Evolutionary conservation across 2,329 filamentous ascomycete species (phyloP).

Genomic region (Penicillium sp.): DNA sequence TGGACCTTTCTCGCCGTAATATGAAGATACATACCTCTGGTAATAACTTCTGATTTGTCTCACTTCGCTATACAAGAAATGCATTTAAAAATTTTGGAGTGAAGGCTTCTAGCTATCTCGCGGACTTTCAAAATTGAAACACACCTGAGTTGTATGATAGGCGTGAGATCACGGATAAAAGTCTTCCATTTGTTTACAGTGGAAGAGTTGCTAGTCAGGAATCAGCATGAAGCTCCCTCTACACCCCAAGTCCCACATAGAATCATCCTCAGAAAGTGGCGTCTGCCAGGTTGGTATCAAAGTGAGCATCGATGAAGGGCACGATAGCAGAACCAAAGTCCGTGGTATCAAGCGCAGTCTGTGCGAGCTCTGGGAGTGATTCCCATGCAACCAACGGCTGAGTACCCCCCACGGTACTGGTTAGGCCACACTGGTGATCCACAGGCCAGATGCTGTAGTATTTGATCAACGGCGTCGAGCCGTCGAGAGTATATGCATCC

Average conservation of each 20-base stretch:
- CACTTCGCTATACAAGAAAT: too few species aligned
- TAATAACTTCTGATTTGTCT: too few species aligned
- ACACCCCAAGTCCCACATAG: neutral
- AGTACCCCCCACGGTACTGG: constrained; percentile 40
- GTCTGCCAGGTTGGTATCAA: constrained; percentile 44
- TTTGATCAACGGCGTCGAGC: constrained; percentile 46
- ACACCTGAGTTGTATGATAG: too few species aligned
- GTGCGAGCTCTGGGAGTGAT: constrained; percentile 45
- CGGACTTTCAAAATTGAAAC: too few species aligned
- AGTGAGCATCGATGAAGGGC: constrained; percentile 50
- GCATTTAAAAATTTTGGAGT: too few species aligned
- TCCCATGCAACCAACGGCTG: constrained; percentile 53
- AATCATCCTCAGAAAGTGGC: constrained; percentile 36
- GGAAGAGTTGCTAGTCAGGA: too few species aligned
- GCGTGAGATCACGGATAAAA: too few species aligned
- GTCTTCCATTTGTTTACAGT: too few species aligned
- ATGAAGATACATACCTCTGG: too few species aligned
- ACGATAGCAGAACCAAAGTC: constrained; percentile 50
- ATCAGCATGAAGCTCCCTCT: too few species aligned
- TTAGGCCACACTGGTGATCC: constrained; percentile 48
- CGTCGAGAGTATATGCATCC: constrained; percentile 41
- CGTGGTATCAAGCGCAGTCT: constrained; percentile 44
- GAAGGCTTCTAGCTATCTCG: too few species aligned
- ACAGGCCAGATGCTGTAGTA: constrained; percentile 52
- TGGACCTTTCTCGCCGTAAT: too few species aligned